Base-by-base conservation (phyloP, 495 filamentous ascomycete species). In the Daldinia childiae region DNA sequence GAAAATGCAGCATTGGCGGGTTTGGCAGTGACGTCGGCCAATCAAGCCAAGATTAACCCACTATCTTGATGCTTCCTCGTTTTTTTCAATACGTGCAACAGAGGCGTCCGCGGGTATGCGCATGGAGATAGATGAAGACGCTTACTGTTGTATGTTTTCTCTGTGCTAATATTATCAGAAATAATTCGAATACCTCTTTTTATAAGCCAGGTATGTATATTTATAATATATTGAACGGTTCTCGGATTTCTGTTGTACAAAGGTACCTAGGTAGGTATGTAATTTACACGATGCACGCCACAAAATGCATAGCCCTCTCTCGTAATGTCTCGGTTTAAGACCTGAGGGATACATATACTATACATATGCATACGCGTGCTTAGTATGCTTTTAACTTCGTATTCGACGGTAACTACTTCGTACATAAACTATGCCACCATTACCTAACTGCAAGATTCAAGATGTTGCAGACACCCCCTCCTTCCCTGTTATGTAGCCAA, bases 381-480 rank as follows among this genome's bases (percentile, higher is more conserved):
- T 52, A 19, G 39, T 59, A 41, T 26, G 11, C 24, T 9, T 0
- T 48, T 48, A 26, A 32, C 21, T 54, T 66, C 29, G 55, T 54
- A 34, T 66, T 66, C 38, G 48, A n/a, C 19, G 32, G 32, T 19
- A 29, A 1, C n/a, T 65, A 52, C 48, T 5, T 30, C 0, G 8
- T 30, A 6, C 11, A 32, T 8, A 36, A 57, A 21, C 50, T 54
- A 11, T 43, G 15, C 43, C 17, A 21, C 43, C 43, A 48, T 11
- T 6, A 4, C n/a, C n/a, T n/a, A 12, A 48, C 11, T 54, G 27
- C 26, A 24, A 54, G 24, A 54, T 54, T 14, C 26, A 21, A 21
- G n/a, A 34, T 36, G 54, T 54, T 73, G 62, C 39, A 65, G 56
- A 73, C 62, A 73, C 71, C 39, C 71, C 71, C 71, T 66, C 66